phyloP scores from a whole-genome alignment of 106 monocot species.

The Agapanthus africanus region DNA sequence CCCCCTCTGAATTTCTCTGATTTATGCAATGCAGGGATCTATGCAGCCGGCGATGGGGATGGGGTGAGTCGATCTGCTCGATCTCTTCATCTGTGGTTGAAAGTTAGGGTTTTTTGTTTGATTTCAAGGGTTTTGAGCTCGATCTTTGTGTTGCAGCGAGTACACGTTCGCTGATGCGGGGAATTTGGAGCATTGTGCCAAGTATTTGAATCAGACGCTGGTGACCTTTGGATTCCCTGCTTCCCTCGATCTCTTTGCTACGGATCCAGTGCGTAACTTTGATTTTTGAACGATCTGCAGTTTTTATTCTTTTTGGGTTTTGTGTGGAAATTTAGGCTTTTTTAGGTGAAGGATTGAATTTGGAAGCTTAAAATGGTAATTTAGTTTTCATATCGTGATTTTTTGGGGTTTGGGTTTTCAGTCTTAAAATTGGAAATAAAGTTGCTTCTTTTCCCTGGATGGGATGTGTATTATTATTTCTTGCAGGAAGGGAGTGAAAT shows the following conservation, averaged over 20 bases:
- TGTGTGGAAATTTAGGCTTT: not conserved
- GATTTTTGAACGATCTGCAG: not conserved
- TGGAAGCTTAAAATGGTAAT: not conserved
- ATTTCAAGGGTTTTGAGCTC: constrained; percentile 19
- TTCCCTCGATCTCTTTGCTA: constrained; percentile 87
- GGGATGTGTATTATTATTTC: too few relatives aligned
- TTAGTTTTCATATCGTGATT: not conserved
- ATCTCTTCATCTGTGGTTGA: not conserved
- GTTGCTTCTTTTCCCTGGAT: too few relatives aligned
- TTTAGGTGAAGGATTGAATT: not conserved
- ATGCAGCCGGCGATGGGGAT: constrained; percentile 32
- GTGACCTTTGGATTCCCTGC: constrained; percentile 96
- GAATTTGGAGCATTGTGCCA: constrained; percentile 92
- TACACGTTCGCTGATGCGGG: constrained; percentile 62
- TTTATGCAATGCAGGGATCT: constrained; percentile 46
- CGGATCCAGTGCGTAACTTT: constrained; percentile 59
- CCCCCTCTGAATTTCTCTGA: not conserved
- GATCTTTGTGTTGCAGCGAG: constrained; percentile 38
- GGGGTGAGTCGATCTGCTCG: constrained; percentile 42
- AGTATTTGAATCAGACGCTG: constrained; percentile 94
- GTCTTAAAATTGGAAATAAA: too few relatives aligned
- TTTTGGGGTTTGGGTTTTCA: too few relatives aligned
- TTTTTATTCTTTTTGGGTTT: not conserved
- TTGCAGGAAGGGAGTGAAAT: not conserved
- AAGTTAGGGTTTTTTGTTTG: not conserved